A percentile compares a stretch with the other conserved stretches of the same genome.
Evolutionary conservation across 441 rosid species (phyloP).

Genomic region (Flueggea neowawraea): DNA sequence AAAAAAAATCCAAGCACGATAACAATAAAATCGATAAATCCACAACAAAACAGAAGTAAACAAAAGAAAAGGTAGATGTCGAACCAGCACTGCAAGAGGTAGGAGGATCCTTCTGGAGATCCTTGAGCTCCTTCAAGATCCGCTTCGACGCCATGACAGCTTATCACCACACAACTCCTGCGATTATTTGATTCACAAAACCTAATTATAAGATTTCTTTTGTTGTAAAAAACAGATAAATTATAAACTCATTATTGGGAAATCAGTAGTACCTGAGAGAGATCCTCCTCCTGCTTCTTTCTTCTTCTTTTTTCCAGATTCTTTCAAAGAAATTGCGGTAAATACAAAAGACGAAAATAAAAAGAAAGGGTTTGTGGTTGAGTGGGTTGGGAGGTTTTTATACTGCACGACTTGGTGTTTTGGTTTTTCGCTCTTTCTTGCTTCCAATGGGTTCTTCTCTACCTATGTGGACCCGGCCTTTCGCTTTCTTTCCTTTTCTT

Average conservation of each 20-base stretch:
- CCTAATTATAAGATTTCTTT: constrained; percentile 31
- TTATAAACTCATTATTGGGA: not conserved
- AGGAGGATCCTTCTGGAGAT: constrained; percentile 91
- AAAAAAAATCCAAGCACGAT: not conserved
- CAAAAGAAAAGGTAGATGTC: not conserved
- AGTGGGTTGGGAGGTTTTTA: not conserved
- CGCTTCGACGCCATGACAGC: constrained; percentile 67
- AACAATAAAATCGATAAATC: too few species aligned
- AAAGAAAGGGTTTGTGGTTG: not conserved
- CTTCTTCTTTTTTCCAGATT: constrained; percentile 10
- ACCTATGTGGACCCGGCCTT: too few species aligned
- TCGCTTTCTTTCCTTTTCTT: too few species aligned
- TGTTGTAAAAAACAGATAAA: not conserved
- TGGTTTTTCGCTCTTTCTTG: not conserved
- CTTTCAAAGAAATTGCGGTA: not conserved
- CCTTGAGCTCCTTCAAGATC: constrained; percentile 90
- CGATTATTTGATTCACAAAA: not conserved
- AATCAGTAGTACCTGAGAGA: constrained; percentile 23
- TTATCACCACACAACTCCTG: too few species aligned
- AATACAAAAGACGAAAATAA: not conserved
- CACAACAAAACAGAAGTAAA: not conserved
- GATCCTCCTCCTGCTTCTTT: constrained; percentile 37
- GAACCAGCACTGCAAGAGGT: constrained; percentile 90
- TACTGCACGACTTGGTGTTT: not conserved
- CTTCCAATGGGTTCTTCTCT: too few species aligned